Conservation (phyloP, 108 stramenopile genomes). For the Cyclotella kingstonii region DNA sequence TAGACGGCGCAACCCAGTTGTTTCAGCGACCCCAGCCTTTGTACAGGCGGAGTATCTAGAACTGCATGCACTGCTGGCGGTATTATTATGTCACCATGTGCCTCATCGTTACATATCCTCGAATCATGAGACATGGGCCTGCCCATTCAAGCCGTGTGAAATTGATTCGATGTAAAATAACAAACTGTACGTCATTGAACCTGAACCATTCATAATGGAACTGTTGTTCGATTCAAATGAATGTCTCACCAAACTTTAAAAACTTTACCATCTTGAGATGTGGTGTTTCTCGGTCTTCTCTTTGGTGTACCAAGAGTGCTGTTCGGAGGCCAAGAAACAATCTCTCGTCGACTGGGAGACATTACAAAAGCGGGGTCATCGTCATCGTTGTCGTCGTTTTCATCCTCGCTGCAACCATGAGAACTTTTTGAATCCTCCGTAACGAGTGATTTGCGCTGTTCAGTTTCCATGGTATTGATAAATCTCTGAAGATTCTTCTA, state of each 20-base stretch:
- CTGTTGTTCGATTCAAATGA: background rate
- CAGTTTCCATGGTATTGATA: no score
- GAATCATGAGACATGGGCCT: conserved; percentile 18
- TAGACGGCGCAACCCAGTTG: conserved; percentile 79
- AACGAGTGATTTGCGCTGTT: no score
- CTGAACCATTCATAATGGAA: background rate
- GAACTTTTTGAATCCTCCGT: no score
- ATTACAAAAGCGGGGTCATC: no score
- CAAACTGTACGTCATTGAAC: background rate
- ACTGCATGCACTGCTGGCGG: conserved; percentile 71
- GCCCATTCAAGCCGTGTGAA: no score
- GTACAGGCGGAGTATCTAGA: conserved; percentile 69
- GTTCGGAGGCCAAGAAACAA: no score
- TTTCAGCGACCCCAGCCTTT: conserved; percentile 76
- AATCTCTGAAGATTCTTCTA: no score
- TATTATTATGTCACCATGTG: conserved; percentile 59
- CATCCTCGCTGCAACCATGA: no score
- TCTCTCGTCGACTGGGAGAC: no score
- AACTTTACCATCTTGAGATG: background rate
- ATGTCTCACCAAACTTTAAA: background rate
- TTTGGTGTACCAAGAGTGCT: background rate
- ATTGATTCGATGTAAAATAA: background rate
- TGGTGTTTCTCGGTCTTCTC: background rate
- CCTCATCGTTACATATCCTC: conserved; percentile 64
- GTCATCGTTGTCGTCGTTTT: no score